Conservation (phyloP, 257 asterid genomes). For the Catharanthus roseus region DNA sequence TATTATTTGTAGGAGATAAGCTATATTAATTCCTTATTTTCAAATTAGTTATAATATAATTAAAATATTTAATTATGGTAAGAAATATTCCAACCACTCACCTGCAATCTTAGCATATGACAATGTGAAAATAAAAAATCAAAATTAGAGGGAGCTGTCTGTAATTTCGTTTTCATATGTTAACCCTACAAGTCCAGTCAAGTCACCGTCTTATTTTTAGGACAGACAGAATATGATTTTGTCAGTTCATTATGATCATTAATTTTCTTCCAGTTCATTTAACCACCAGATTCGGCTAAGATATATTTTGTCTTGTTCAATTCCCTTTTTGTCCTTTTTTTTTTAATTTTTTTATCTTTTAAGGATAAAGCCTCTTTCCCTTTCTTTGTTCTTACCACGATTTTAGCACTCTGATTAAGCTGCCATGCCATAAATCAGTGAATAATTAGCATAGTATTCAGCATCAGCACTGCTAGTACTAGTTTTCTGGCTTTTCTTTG, state of each 20-base stretch:
- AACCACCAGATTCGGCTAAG: background rate
- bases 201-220: background rate
- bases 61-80: too few relatives aligned
- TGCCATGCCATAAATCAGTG: background rate
- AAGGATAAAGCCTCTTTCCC: background rate
- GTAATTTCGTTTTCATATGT: background rate
- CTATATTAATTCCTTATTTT: too few relatives aligned
- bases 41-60: too few relatives aligned
- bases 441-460: too few relatives aligned
- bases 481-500: background rate
- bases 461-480: too few relatives aligned
- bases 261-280: background rate
- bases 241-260: background rate
- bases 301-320: background rate
- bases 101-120: too few relatives aligned
- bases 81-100: too few relatives aligned
- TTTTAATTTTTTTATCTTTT: background rate
- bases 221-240: conserved; percentile 1
- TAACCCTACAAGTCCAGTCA: conserved; percentile 1
- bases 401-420: background rate
- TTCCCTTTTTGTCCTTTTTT: background rate
- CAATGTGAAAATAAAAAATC: too few relatives aligned
- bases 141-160: too few relatives aligned
- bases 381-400: background rate
- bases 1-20: too few relatives aligned